Conservation (phyloP, 768 basidiomycete genomes). For the Suillus sp. region DNA sequence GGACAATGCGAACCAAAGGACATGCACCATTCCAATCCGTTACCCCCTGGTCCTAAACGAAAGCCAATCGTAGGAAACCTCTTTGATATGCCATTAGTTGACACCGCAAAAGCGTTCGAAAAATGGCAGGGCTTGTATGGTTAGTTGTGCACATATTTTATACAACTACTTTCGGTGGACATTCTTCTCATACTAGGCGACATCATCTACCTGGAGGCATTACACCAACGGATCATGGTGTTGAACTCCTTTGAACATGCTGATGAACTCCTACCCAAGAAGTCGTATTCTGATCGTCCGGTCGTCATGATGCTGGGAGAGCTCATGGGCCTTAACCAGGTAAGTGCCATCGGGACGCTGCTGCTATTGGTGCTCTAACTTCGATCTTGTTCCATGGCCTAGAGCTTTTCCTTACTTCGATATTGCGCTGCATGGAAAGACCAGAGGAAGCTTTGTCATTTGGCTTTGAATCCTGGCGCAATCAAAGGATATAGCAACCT, state of each 20-base stretch:
- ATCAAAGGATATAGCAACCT: conserved; percentile 3
- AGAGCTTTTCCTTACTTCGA: conserved; percentile 17
- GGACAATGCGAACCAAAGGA: not conserved
- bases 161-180: not conserved
- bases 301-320: conserved; percentile 1
- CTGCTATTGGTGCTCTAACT: not conserved
- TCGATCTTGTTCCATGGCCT: not conserved
- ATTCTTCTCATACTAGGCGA: conserved; percentile 12
- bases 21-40: not conserved
- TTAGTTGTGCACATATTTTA: not conserved
- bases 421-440: conserved; percentile 13
- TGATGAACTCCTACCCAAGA: conserved; percentile 32
- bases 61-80: conserved; percentile 17
- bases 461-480: conserved; percentile 7
- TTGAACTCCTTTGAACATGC: conserved; percentile 30
- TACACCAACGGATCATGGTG: conserved; percentile 18
- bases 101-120: conserved; percentile 1
- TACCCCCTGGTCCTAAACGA: conserved; percentile 13
- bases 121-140: not conserved
- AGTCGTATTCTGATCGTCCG: conserved; percentile 24
- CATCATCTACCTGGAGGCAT: conserved; percentile 18
- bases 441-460: conserved; percentile 12
- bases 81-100: conserved; percentile 5
- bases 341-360: not conserved
- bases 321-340: conserved; percentile 6